Evolutionary conservation across 2,329 filamentous ascomycete species (phyloP).

Genomic region (Aspergillus ustus): DNA sequence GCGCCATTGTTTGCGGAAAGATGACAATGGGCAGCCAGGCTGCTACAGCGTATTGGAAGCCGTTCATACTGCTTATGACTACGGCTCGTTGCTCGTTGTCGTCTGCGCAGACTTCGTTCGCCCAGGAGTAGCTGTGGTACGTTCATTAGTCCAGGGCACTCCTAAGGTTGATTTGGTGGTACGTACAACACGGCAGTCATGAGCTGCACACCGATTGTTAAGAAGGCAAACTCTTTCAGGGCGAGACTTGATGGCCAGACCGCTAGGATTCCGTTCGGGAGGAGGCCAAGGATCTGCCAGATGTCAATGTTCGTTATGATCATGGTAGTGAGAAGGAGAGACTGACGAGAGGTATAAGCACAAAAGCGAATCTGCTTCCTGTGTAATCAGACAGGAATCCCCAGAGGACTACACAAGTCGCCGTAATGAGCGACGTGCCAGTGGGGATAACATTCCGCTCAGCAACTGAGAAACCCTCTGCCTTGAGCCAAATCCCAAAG

Average conservation of each 20-base stretch:
- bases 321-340: neutral
- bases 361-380: conserved; percentile 23
- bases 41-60: conserved; percentile 25
- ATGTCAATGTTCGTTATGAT: too few relatives aligned
- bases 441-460: conserved; percentile 30
- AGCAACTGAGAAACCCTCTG: conserved; percentile 26
- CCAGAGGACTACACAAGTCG: conserved; percentile 23
- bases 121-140: conserved; percentile 22
- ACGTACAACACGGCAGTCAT: conserved; percentile 42
- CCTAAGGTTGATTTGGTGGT: neutral
- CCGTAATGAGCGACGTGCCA: conserved; percentile 21
- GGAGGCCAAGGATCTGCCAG: conserved; percentile 30
- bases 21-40: conserved; percentile 23
- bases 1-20: conserved; percentile 22
- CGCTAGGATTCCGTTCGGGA: conserved; percentile 39
- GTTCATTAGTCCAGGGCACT: neutral
- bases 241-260: conserved; percentile 19
- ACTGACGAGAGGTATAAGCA: conserved; percentile 25
- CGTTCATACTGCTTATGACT: conserved; percentile 63
- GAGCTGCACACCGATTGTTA: conserved; percentile 24
- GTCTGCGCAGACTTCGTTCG: conserved; percentile 32
- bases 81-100: conserved; percentile 33
- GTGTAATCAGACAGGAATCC: conserved; percentile 23
- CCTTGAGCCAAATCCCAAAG: conserved; percentile 29
- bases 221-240: conserved; percentile 23